These are phyloP conservation scores for Claviceps fusiformis DNA, from an alignment of 2,329 filamentous ascomycete genomes.

Conservation along the genomic window DNA sequence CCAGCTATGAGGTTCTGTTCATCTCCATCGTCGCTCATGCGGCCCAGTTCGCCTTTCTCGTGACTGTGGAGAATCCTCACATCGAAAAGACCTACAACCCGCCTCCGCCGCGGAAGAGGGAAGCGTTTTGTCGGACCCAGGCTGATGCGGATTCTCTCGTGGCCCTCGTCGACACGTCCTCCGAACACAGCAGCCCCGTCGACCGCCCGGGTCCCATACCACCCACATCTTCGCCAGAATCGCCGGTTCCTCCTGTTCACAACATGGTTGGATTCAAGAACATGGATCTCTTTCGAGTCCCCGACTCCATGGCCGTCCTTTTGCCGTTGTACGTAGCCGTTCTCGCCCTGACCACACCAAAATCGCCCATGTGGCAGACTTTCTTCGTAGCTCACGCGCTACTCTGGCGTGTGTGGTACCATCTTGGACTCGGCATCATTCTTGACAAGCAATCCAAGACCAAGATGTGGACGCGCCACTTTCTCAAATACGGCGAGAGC, in stretches of 20 bases:
- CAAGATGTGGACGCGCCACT: conserved; percentile 95
- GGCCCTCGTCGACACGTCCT: conserved; percentile 10
- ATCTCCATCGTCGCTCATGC: conserved; percentile 93
- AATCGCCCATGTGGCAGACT: conserved; percentile 59
- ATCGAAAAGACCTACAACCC: conserved; percentile 97
- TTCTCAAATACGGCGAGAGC: conserved; percentile 89
- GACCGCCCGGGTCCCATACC: conserved; percentile 12
- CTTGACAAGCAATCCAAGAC: conserved; percentile 74
- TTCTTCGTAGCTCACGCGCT: conserved; percentile 73
- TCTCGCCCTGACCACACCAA: conserved; percentile 63
- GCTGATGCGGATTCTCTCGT: conserved; percentile 14
- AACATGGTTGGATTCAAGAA: conserved; percentile 73
- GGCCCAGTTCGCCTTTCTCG: conserved; percentile 86
- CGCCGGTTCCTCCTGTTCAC: conserved; percentile 59
- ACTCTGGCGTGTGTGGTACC: conserved; percentile 83
- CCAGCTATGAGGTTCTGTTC: conserved; percentile 93
- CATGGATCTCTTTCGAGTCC: conserved; percentile 75
- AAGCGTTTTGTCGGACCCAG: conserved; percentile 18
- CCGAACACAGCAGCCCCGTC: conserved; percentile 10
- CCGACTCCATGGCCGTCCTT: conserved; percentile 69
- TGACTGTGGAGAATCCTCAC: conserved; percentile 87
- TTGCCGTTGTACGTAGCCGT: conserved; percentile 62
- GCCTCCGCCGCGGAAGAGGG: conserved; percentile 57
- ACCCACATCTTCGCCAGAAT: conserved; percentile 15
- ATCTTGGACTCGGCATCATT: conserved; percentile 72